Conservation (phyloP, 495 filamentous ascomycete species). For the Aspergillus ellipticus region DNA sequence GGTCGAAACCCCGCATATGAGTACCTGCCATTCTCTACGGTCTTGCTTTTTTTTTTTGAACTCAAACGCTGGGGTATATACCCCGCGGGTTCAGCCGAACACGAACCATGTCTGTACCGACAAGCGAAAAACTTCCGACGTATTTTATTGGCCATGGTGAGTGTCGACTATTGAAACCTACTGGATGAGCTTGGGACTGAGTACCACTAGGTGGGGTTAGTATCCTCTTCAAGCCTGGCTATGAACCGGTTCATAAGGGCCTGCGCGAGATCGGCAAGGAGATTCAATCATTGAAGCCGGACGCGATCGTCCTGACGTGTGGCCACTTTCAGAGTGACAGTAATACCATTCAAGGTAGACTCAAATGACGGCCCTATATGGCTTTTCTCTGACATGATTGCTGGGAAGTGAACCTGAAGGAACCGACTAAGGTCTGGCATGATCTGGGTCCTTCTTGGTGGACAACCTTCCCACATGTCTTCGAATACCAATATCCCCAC, state of each 20-base stretch:
- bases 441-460: background rate
- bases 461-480: background rate
- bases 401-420: background rate
- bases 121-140: background rate
- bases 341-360: background rate
- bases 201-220: background rate
- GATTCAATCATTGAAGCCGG: background rate
- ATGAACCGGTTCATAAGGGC: background rate
- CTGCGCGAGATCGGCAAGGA: background rate
- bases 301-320: background rate
- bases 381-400: background rate
- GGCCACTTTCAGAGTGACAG: background rate
- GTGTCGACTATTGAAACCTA: background rate
- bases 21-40: background rate
- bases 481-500: conserved; percentile 1
- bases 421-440: conserved; percentile 2
- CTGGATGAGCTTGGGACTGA: background rate
- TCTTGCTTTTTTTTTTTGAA: background rate
- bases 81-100: background rate
- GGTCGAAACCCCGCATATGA: background rate
- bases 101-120: background rate
- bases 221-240: conserved; percentile 4
- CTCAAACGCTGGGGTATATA: background rate
- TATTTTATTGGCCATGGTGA: background rate
- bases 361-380: background rate